Evolutionary conservation across 352 stramenopile genomes (phyloP).

Genomic region (Pilasporangium apinafurcum): DNA sequence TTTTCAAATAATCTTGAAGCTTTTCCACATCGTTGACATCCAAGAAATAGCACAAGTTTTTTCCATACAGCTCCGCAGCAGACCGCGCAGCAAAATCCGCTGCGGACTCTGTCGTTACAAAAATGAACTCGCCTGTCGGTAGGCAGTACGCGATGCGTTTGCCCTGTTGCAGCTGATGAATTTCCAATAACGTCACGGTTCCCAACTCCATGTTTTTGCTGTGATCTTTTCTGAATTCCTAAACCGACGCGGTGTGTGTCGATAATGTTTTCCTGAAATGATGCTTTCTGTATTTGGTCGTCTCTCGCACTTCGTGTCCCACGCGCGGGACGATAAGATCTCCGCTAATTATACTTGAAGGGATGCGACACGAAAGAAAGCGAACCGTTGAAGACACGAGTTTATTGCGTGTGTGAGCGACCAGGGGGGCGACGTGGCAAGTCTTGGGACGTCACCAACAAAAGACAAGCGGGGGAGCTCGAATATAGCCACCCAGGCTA

Average conservation of each 20-base stretch:
- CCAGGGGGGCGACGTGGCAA: too few relatives aligned
- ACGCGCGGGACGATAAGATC: too few relatives aligned
- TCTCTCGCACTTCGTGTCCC: too few relatives aligned
- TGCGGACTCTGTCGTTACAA: conserved; percentile 43
- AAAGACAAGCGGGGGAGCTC: too few relatives aligned
- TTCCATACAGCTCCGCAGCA: conserved; percentile 47
- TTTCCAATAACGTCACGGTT: conserved; percentile 54
- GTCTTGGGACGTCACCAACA: too few relatives aligned
- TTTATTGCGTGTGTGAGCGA: too few relatives aligned
- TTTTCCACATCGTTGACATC: conserved; percentile 47
- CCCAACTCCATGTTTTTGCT: conserved; percentile 36
- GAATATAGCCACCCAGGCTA: too few relatives aligned
- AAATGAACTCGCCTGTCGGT: conserved; percentile 65
- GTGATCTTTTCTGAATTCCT: too few relatives aligned
- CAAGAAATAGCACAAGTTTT: conserved; percentile 57
- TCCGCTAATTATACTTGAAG: too few relatives aligned
- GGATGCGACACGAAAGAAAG: too few relatives aligned
- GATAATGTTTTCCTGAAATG: conserved; percentile 5
- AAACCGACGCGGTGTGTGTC: too few relatives aligned
- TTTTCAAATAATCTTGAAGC: conserved; percentile 47
- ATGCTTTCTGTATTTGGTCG: background rate
- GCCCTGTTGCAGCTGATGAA: conserved; percentile 38
- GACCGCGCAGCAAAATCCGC: conserved; percentile 22
- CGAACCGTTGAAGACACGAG: too few relatives aligned
- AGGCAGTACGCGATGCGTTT: conserved; percentile 63